Evolutionary conservation across 2,329 filamentous ascomycete genomes (phyloP).

Genomic region (Aspergillus persii): DNA sequence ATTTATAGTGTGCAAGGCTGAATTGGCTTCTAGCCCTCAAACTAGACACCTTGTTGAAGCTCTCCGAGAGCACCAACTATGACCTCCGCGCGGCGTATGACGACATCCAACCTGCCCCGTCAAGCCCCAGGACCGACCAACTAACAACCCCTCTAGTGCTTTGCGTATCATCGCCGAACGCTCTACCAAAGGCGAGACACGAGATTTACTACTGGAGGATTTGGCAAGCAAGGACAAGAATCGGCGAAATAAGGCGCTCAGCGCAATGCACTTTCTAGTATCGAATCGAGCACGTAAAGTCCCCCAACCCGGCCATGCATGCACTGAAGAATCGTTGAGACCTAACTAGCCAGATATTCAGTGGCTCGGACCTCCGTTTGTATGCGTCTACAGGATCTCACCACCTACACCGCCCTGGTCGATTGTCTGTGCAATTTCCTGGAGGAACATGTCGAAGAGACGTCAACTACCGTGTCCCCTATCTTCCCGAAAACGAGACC

Average conservation of each 20-base stretch:
- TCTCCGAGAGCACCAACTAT: conserved; percentile 69
- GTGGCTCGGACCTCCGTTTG: conserved; percentile 38
- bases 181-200: conserved; percentile 40
- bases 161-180: conserved; percentile 48
- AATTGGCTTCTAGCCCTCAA: conserved; percentile 52
- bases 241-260: conserved; percentile 41
- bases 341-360: conserved; percentile 14
- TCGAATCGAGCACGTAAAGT: conserved; percentile 38
- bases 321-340: background rate
- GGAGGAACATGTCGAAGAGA: conserved; percentile 37
- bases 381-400: conserved; percentile 32
- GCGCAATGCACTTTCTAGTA: conserved; percentile 44
- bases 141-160: conserved; percentile 29
- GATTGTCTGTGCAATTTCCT: conserved; percentile 44
- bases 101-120: background rate
- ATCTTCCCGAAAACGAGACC: conserved; percentile 42
- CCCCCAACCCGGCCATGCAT: background rate
- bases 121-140: conserved; percentile 31
- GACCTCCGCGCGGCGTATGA: conserved; percentile 67
- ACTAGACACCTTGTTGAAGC: conserved; percentile 63
- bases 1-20: conserved; percentile 8
- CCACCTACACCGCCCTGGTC: conserved; percentile 40
- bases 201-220: conserved; percentile 42
- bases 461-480: conserved; percentile 33
- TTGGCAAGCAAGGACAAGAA: conserved; percentile 38